Percentiles rank a stretch among this genome's conserved stretches.
Conservation (phyloP, 2,329 filamentous ascomycete species). For the Sphaceloma murrayae region DNA sequence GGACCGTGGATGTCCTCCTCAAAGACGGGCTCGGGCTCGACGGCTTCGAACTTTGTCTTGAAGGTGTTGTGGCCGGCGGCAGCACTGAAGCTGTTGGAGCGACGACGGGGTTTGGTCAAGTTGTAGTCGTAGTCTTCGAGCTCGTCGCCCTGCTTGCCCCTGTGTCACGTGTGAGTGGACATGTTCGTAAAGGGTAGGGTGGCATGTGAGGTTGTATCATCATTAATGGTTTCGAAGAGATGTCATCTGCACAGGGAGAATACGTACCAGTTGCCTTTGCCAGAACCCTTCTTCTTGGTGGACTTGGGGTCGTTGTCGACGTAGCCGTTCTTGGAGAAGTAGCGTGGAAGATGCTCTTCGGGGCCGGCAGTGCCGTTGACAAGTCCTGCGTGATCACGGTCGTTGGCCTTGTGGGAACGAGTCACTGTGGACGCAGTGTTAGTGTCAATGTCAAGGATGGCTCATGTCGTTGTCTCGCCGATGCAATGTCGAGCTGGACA, state of each 20-base stretch:
- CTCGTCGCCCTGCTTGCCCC: constrained; percentile 78
- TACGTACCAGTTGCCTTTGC: constrained; percentile 86
- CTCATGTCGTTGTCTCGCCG: neutral
- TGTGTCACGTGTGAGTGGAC: constrained; percentile 31
- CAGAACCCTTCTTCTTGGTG: constrained; percentile 91
- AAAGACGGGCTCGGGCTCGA: constrained; percentile 83
- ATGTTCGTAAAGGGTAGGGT: neutral
- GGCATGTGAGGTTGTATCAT: neutral
- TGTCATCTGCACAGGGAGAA: constrained; percentile 14
- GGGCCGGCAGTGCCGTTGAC: constrained; percentile 62
- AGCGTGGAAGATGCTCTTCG: constrained; percentile 73
- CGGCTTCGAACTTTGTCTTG: constrained; percentile 93
- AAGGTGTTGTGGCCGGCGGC: constrained; percentile 63
- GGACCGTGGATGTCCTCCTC: constrained; percentile 76
- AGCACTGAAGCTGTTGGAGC: constrained; percentile 78
- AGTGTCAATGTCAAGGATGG: constrained; percentile 1
- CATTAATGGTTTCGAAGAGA: too few species aligned
- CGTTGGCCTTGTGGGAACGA: constrained; percentile 91
- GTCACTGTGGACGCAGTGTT: constrained; percentile 61
- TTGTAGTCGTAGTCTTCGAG: constrained; percentile 75
- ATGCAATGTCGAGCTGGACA: constrained; percentile 1
- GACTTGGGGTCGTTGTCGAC: constrained; percentile 78
- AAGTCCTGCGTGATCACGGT: constrained; percentile 76
- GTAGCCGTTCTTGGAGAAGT: constrained; percentile 82
- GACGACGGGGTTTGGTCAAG: constrained; percentile 76